Evolutionary conservation across 225 moss, liverwort and hornwort species (phyloP).

Genomic region (Physcomitrium patens): DNA sequence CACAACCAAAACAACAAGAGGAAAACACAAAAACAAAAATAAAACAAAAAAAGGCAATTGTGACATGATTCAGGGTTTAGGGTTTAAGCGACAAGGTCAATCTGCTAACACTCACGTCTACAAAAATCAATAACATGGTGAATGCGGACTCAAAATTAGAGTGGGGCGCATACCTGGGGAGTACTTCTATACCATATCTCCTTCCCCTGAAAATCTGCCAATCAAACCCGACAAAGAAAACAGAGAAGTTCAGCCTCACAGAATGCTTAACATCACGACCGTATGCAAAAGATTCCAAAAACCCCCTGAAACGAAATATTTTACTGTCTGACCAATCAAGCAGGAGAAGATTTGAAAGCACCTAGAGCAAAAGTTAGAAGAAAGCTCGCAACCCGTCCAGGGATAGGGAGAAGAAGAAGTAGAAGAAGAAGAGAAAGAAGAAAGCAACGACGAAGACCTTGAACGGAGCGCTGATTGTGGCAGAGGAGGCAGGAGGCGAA

Average conservation of each 20-base stretch:
- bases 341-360: background rate
- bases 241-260: slow-evolving; percentile 16
- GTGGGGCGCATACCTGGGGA: slow-evolving; percentile 56
- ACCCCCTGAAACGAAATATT: background rate
- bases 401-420: background rate
- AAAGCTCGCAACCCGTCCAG: background rate
- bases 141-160: background rate
- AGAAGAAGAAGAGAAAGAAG: background rate
- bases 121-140: background rate
- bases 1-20: background rate
- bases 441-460: slow-evolving; percentile 45
- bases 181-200: slow-evolving; percentile 82
- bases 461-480: slow-evolving; percentile 72
- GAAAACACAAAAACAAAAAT: too few species aligned
- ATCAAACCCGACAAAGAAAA: slow-evolving; percentile 16
- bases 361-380: background rate
- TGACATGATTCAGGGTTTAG: slow-evolving; percentile 2
- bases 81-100: slow-evolving; percentile 13
- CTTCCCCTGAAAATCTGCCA: slow-evolving; percentile 84
- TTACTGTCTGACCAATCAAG: background rate
- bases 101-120: slow-evolving; percentile 2
- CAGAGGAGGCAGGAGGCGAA: slow-evolving; percentile 82
- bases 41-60: too few species aligned
- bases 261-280: background rate
- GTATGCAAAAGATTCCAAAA: too few species aligned